Conservation (phyloP, 1,284 basidiomycete genomes). For the Phellopilus nigrolimitatus region DNA sequence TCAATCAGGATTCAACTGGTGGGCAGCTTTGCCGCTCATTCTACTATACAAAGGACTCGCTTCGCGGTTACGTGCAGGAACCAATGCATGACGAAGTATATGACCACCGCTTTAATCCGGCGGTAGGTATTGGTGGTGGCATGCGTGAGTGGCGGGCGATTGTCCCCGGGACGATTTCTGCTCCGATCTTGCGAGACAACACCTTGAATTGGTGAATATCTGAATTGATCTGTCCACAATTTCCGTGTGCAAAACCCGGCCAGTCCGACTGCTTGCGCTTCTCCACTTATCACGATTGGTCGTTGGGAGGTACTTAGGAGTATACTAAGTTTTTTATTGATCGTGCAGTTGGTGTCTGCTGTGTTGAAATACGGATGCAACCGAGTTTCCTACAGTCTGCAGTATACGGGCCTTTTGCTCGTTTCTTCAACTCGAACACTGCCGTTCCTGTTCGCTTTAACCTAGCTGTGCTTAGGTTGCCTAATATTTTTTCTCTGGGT, state of each 20-base stretch:
- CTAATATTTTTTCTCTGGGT: background rate
- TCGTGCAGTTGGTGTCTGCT: too few relatives aligned
- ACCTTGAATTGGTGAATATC: too few relatives aligned
- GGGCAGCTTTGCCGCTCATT: slow-evolving; percentile 68
- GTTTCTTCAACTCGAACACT: too few relatives aligned
- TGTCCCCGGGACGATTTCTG: too few relatives aligned
- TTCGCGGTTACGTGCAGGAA: slow-evolving; percentile 49
- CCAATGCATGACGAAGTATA: slow-evolving; percentile 29
- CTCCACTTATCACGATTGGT: background rate
- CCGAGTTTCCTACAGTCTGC: background rate
- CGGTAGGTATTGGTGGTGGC: too few relatives aligned
- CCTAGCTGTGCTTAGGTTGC: too few relatives aligned
- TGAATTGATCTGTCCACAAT: too few relatives aligned
- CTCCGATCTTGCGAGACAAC: too few relatives aligned
- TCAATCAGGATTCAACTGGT: slow-evolving; percentile 69
- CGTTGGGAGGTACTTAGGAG: background rate
- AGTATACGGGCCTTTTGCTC: background rate
- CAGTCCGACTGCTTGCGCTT: slow-evolving; percentile 21
- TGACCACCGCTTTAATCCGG: too few relatives aligned
- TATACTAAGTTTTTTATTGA: slow-evolving; percentile 2
- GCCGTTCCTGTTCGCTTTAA: too few relatives aligned
- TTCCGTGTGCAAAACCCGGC: slow-evolving; percentile 30
- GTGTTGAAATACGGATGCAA: too few relatives aligned
- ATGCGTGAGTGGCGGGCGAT: too few relatives aligned
- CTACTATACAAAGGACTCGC: slow-evolving; percentile 78